Conservation (phyloP, 1,139 yeast genomes). For the Candida sp. region DNA sequence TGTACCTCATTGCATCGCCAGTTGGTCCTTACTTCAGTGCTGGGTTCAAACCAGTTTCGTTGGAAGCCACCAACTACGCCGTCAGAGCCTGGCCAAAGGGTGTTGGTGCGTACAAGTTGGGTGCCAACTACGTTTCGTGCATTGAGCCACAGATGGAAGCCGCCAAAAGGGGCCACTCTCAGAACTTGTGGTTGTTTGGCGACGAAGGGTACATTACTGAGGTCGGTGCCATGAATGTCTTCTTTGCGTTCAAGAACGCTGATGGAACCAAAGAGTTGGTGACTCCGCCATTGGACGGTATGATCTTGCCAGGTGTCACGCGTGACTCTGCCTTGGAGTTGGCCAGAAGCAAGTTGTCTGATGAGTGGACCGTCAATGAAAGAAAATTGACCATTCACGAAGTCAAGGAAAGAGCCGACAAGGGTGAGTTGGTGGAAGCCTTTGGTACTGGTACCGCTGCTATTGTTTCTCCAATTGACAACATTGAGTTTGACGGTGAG, state of each 20-base stretch:
- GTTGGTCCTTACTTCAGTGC: slow-evolving; percentile 93
- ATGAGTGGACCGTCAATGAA: slow-evolving; percentile 79
- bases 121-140: slow-evolving; percentile 98
- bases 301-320: slow-evolving; percentile 96
- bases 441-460: slow-evolving; percentile 99
- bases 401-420: slow-evolving; percentile 73
- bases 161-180: slow-evolving; percentile 88
- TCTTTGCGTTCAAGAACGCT: slow-evolving; percentile 74
- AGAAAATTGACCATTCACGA: slow-evolving; percentile 83
- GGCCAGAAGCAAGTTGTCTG: slow-evolving; percentile 73
- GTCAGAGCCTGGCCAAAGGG: slow-evolving; percentile 99
- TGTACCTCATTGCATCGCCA: slow-evolving; percentile 90
- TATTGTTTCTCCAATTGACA: slow-evolving; percentile 90
- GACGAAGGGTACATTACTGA: slow-evolving; percentile 90
- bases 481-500: slow-evolving; percentile 78
- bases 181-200: slow-evolving; percentile 96
- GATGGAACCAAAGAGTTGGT: slow-evolving; percentile 90
- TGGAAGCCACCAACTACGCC: slow-evolving; percentile 95
- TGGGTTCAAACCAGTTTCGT: slow-evolving; percentile 91
- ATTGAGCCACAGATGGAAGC: slow-evolving; percentile 89
- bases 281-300: slow-evolving; percentile 97
- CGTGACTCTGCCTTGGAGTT: slow-evolving; percentile 85
- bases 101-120: slow-evolving; percentile 92
- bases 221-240: slow-evolving; percentile 97
- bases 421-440: slow-evolving; percentile 90